Base-by-base conservation (phyloP, 345 rosid genomes). In the Eucalyptus grandis region DNA sequence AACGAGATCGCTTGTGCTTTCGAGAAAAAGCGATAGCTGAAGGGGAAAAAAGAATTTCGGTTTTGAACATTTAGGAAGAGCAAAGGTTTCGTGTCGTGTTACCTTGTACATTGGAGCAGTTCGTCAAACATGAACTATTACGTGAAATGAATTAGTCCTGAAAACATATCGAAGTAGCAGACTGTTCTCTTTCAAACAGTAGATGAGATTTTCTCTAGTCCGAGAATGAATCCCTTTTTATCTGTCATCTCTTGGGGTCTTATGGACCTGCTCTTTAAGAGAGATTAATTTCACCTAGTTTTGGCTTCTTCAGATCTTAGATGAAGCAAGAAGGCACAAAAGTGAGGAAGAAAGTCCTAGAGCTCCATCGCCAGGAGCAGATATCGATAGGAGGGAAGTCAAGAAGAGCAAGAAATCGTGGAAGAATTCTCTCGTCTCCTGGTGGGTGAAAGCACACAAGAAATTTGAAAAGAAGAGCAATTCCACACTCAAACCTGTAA, bases 321-420 rank as follows among this genome's bases (percentile, higher is more conserved):
- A 93, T 54, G 94, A 92, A 90, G 95, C 95, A 87, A 93, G 90
- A 58, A 91, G 91, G 88, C 92, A 94, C 90, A 91, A 88, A 49
- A 89, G 88, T 77, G 89, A 11, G 85, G 85, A 91, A 88, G 43
- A 56, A 86, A 91, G 89, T 72, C n/a, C 69, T 14, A 89, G 86
- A 58, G 53, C 87, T 60, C 82, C 92, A 46, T 44, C 88, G 83
- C 86, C 88, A 72, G 92, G 67, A 80, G 50, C 67, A 14, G 87
- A 87, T 37, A 90, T 89, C 87, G 58, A 26, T 17, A 86, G 44
- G 86, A 89, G 62, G 77, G 90, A 88, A 54, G 92, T 88, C 86
- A 88, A 90, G 72, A 93, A 91, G 89, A 90, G 86, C 60, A 93
- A 90, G 89, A 90, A 91, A 62, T 91, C 94, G 56, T 91, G 96